A percentile compares a stretch with the other conserved stretches of the same genome.
Conservation (phyloP, 768 basidiomycete genomes). For the Rhodosporidiobolus odoratus region DNA sequence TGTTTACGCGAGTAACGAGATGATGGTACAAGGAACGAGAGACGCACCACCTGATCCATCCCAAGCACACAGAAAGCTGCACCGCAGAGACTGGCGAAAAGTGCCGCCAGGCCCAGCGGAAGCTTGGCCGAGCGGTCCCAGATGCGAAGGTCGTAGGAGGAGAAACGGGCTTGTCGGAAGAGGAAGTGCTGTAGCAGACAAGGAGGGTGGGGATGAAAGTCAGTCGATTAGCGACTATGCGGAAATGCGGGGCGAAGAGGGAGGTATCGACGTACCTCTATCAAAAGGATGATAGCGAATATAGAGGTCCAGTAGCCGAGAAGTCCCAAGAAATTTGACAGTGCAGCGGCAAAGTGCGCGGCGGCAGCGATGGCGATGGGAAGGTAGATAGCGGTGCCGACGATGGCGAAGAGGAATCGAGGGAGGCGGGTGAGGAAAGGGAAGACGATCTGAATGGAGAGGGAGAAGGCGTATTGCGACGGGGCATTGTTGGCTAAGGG, state of each 20-base stretch:
- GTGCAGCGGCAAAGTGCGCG: slow-evolving; percentile 57
- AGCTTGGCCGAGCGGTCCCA: slow-evolving; percentile 59
- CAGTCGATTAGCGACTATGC: too few relatives aligned
- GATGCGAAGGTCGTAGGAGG: slow-evolving; percentile 52
- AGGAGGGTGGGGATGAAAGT: neutral
- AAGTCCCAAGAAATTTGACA: slow-evolving; percentile 64
- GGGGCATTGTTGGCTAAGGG: slow-evolving; percentile 73
- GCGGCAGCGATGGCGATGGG: slow-evolving; percentile 54
- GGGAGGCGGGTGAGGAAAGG: slow-evolving; percentile 60
- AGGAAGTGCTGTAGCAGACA: slow-evolving; percentile 57
- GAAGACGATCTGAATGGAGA: slow-evolving; percentile 66
- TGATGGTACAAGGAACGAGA: neutral
- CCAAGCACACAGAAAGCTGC: slow-evolving; percentile 59
- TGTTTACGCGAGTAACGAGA: neutral
- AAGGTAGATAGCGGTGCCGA: slow-evolving; percentile 62
- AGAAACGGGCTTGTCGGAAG: slow-evolving; percentile 56
- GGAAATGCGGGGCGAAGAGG: too few relatives aligned
- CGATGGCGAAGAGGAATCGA: slow-evolving; percentile 63
- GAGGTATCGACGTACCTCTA: slow-evolving; percentile 41
- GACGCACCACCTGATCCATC: slow-evolving; percentile 57
- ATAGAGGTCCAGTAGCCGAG: slow-evolving; percentile 58
- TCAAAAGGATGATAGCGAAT: slow-evolving; percentile 51
- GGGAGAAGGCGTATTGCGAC: slow-evolving; percentile 72
- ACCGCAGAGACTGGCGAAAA: slow-evolving; percentile 54
- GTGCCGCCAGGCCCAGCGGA: slow-evolving; percentile 61